phyloP scores from a whole-genome alignment of 2,329 filamentous ascomycete genomes.

The Colletotrichum somersetense region DNA sequence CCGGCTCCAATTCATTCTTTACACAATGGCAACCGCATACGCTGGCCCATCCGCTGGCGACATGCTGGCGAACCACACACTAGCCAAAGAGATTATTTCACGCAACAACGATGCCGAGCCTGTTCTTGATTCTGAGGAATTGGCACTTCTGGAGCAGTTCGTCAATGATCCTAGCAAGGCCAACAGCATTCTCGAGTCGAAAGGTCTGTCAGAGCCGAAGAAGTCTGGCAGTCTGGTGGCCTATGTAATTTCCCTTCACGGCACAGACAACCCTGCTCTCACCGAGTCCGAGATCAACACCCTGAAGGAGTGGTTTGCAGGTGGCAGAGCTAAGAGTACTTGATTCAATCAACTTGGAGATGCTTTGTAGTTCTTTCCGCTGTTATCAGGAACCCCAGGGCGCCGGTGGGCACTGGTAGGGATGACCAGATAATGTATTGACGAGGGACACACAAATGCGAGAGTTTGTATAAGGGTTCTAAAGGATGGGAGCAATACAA shows the following conservation, averaged over 20 bases:
- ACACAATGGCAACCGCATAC: not conserved
- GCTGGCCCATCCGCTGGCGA: conserved; percentile 36
- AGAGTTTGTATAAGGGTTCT: too few relatives aligned
- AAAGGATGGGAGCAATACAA: too few relatives aligned
- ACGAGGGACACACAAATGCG: too few relatives aligned
- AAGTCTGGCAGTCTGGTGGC: conserved; percentile 32
- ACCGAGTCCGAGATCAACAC: not conserved
- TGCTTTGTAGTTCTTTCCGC: too few relatives aligned
- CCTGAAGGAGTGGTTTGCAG: not conserved
- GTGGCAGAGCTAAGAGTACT: too few relatives aligned
- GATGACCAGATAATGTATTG: too few relatives aligned
- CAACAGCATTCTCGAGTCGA: conserved; percentile 19
- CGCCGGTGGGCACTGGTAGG: too few relatives aligned
- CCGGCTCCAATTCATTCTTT: too few relatives aligned
- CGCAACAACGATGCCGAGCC: conserved; percentile 6
- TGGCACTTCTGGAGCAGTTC: conserved; percentile 28
- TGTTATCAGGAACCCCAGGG: too few relatives aligned
- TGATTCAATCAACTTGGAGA: too few relatives aligned
- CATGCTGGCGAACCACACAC: conserved; percentile 41
- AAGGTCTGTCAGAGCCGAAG: conserved; percentile 4
- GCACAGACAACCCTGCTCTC: conserved; percentile 15
- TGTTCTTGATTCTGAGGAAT: conserved; percentile 35
- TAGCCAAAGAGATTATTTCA: conserved; percentile 42
- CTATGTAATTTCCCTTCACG: conserved; percentile 37
- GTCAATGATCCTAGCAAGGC: conserved; percentile 19